Evolutionary conservation across 2,329 filamentous ascomycete genomes (phyloP).

Genomic region (Sporothrix euskadiensis): DNA sequence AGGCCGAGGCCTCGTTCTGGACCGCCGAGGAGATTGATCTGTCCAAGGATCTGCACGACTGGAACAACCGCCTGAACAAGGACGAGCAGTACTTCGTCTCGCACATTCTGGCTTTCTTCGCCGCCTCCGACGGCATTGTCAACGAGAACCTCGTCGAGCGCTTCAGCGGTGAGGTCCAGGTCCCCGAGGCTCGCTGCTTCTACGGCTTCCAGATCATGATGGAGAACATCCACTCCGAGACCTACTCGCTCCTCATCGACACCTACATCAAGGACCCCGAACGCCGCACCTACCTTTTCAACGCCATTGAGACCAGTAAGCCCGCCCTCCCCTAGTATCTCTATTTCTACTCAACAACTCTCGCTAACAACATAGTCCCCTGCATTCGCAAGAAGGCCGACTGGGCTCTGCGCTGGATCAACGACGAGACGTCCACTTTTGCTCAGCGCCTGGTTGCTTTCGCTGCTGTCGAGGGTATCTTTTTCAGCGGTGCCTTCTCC

Average conservation of each 20-base stretch:
- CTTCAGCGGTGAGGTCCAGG: conserved; percentile 94
- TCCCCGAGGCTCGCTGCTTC: conserved; percentile 98
- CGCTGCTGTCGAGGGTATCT: conserved; percentile 97
- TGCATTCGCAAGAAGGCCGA: conserved; percentile 99
- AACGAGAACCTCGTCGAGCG: conserved; percentile 99
- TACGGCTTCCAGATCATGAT: conserved; percentile 99
- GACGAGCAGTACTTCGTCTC: conserved; percentile 99
- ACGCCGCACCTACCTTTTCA: conserved; percentile 93
- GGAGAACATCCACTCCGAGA: conserved; percentile 99
- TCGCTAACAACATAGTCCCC: conserved; percentile 69
- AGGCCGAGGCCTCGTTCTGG: conserved; percentile 99
- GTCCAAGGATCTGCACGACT: conserved; percentile 98
- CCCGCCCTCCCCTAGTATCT: conserved; percentile 30
- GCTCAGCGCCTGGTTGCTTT: conserved; percentile 95
- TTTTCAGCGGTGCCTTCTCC: conserved; percentile 98
- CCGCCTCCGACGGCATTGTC: conserved; percentile 97
- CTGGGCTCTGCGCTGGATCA: conserved; percentile 95
- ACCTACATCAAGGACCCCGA: conserved; percentile 98
- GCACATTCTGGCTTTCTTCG: conserved; percentile 98
- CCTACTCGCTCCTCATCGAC: conserved; percentile 97
- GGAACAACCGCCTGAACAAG: conserved; percentile 95
- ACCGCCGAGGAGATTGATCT: conserved; percentile 99
- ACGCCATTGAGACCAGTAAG: conserved; percentile 96
- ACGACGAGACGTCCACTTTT: conserved; percentile 90
- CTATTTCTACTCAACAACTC: conserved; percentile 42